Percentiles rank a stretch among this genome's conserved stretches.
phyloP scores from a whole-genome alignment of 139 green algal genomes.

The Chlamydomonas incerta region DNA sequence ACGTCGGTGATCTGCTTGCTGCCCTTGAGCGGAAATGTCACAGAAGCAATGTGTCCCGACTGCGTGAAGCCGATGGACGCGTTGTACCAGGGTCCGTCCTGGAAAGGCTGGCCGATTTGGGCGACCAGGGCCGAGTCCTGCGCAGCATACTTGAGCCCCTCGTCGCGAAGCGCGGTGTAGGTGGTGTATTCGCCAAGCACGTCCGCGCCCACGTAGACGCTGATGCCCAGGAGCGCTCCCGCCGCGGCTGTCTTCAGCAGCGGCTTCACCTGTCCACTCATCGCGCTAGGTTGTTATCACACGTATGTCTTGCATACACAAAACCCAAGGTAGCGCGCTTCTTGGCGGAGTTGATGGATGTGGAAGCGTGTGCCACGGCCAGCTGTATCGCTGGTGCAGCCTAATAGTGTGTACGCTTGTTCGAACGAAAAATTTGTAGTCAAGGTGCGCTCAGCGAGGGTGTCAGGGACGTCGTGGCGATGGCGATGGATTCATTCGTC shows the following conservation, averaged over 20 bases:
- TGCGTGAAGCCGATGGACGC: slow-evolving; percentile 53
- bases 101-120: slow-evolving; percentile 47
- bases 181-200: slow-evolving; percentile 48
- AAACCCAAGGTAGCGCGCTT: too few species aligned
- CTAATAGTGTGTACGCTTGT: too few species aligned
- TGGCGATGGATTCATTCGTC: too few species aligned
- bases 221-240: slow-evolving; percentile 21
- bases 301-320: too few species aligned
- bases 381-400: too few species aligned
- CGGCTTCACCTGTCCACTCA: not conserved
- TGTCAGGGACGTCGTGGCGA: too few species aligned
- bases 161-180: slow-evolving; percentile 26
- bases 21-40: slow-evolving; percentile 54
- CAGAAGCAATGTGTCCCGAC: slow-evolving; percentile 41
- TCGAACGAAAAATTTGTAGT: too few species aligned
- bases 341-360: too few species aligned
- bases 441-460: too few species aligned
- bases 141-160: slow-evolving; percentile 18
- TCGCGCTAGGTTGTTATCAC: too few species aligned
- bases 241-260: slow-evolving; percentile 15
- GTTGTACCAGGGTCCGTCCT: slow-evolving; percentile 55
- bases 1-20: slow-evolving; percentile 58
- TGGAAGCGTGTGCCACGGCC: too few species aligned
- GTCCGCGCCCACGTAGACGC: slow-evolving; percentile 32
- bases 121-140: slow-evolving; percentile 22